Evolutionary conservation across 345 rosid species (phyloP).

Genomic region (Acer yangbiense): DNA sequence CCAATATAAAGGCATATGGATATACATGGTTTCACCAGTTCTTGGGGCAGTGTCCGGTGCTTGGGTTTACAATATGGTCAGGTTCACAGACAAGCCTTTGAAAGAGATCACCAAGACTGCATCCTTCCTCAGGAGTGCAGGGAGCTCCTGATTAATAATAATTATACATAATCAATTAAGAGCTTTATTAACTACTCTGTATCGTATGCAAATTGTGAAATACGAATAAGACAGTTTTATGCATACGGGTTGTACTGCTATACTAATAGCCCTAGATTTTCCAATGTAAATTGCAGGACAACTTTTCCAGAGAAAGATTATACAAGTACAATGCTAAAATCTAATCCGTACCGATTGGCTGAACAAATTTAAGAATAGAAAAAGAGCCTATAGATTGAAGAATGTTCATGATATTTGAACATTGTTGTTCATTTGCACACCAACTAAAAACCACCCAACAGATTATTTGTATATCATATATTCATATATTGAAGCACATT

Average conservation of each 20-base stretch:
- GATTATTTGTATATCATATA: too few species aligned
- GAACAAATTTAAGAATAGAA: background rate
- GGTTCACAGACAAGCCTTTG: constrained; percentile 76
- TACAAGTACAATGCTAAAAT: background rate
- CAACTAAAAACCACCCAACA: too few species aligned
- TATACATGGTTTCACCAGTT: constrained; percentile 55
- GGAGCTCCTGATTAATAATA: background rate
- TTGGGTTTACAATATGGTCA: constrained; percentile 65
- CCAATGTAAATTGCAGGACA: too few species aligned
- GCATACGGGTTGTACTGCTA: too few species aligned
- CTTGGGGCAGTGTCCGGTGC: constrained; percentile 80
- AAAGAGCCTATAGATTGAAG: background rate
- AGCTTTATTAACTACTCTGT: background rate
- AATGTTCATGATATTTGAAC: background rate
- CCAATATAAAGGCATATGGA: constrained; percentile 67
- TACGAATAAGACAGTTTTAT: too few species aligned
- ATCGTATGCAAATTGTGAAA: too few species aligned
- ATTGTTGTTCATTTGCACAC: too few species aligned
- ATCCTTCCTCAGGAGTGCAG: constrained; percentile 43
- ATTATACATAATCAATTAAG: background rate
- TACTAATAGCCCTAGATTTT: too few species aligned
- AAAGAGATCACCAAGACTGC: constrained; percentile 56
- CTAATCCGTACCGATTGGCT: background rate
- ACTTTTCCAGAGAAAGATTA: too few species aligned
- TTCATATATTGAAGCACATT: background rate